Base-by-base conservation (phyloP, 805 yeast genomes). In the Wickerhamiella brachini region DNA sequence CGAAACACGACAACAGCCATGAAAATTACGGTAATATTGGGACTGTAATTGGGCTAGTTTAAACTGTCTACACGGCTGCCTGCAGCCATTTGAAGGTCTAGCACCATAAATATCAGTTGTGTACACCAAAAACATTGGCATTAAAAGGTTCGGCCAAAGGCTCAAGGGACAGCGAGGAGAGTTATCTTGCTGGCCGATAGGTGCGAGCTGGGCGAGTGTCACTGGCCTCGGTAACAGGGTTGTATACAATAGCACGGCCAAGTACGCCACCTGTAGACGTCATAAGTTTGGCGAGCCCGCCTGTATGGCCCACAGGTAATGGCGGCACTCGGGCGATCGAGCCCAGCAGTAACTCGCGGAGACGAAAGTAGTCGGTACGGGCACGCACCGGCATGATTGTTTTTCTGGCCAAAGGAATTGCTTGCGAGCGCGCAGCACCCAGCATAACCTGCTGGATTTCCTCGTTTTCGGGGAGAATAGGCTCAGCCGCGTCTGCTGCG, bases 281-380 rank as follows among this genome's bases (percentile, higher is more conserved):
- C 64, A 64, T 61, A 20, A 64, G 62, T 23, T 51, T 39, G 7
- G 60, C 57, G 18, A 54, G 50, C 24, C 43, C 51, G n/a, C 39
- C 47, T 44, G 49, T 20, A 13, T 24, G 26, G 22, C 43, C 50
- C 79, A 76, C 49, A 75, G 78, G 54, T 71, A 73, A 45, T 60
- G 24, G 74, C 63, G 54, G 75, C 69, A 57, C 79, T 74, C 53
- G 83, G 71, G 47, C 71, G 13, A 85, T 73, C 1, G 94, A 85
- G 54, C 85, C 81, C 1, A 94, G 90, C 65, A 87, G 85, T 77
- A 87, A 82, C 65, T 89, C 96, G 58, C 95, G 73, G 83, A 85
- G 81, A 54, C 86, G 76, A 55, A 89, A 69, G 59, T 84, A 85
- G 54, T 78, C 74, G 23, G 81, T 79, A 54, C 95, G 76, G 52